Evolutionary conservation across 495 filamentous ascomycete species (phyloP).

Genomic region (Penicillium psychrofluorescens): DNA sequence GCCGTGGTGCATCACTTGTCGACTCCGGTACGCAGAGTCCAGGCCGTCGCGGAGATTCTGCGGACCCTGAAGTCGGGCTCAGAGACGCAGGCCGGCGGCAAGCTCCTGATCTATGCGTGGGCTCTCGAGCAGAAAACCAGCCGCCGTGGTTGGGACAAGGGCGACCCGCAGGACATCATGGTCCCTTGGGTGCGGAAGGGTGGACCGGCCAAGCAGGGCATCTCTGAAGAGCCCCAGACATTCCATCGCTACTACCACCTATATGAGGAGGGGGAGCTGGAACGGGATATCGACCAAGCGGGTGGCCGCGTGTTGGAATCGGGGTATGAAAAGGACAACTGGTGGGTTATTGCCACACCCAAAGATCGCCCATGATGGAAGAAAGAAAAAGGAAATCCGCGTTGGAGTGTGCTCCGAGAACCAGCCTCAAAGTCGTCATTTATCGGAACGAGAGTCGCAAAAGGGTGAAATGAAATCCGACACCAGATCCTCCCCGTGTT

Average conservation of each 20-base stretch:
- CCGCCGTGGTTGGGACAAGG: slow-evolving; percentile 86
- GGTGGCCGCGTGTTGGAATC: slow-evolving; percentile 70
- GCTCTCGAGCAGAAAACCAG: slow-evolving; percentile 87
- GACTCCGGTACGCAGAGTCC: slow-evolving; percentile 64
- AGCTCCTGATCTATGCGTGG: slow-evolving; percentile 88
- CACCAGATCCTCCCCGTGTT: slow-evolving; percentile 2
- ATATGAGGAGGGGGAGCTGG: slow-evolving; percentile 80
- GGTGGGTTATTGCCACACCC: slow-evolving; percentile 71
- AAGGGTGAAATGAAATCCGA: slow-evolving; percentile 4
- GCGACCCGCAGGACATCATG: slow-evolving; percentile 83
- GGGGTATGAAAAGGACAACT: slow-evolving; percentile 97
- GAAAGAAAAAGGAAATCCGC: background rate
- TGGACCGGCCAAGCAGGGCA: slow-evolving; percentile 5
- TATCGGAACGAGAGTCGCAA: no score
- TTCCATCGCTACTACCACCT: slow-evolving; percentile 95
- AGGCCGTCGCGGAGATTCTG: slow-evolving; percentile 67
- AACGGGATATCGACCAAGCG: slow-evolving; percentile 66
- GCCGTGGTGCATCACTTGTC: slow-evolving; percentile 94
- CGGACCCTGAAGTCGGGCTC: slow-evolving; percentile 48
- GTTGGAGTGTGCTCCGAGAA: slow-evolving; percentile 14
- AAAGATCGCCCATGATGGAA: slow-evolving; percentile 5
- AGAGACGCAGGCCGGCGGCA: slow-evolving; percentile 40
- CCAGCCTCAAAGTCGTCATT: slow-evolving; percentile 27
- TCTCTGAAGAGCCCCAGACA: slow-evolving; percentile 21
- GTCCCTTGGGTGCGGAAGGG: slow-evolving; percentile 84